These are phyloP conservation scores for Chamaecrista fasciculata DNA, from an alignment of 306 rosid species.

Conservation along the genomic window DNA sequence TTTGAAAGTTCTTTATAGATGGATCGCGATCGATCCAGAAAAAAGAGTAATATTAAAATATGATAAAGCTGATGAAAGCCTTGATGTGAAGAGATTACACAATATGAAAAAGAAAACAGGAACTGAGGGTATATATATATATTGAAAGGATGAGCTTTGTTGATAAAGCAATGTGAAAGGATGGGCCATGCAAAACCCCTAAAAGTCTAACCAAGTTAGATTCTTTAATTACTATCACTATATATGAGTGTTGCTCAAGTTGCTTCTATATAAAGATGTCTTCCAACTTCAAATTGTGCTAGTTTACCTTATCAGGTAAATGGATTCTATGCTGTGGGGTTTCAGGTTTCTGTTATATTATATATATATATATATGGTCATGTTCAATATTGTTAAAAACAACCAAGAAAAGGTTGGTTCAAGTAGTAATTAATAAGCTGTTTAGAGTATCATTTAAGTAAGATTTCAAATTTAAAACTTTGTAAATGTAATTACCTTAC, in stretches of 20 bases:
- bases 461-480: too few species aligned
- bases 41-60: conserved; percentile 11
- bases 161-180: conserved; percentile 23
- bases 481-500: too few species aligned
- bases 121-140: conserved; percentile 1
- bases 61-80: not conserved
- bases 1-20: not conserved
- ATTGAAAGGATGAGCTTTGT: conserved; percentile 5
- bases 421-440: too few species aligned
- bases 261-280: conserved; percentile 31
- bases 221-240: conserved; percentile 23
- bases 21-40: conserved; percentile 12
- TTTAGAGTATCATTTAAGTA: too few species aligned
- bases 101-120: conserved; percentile 21
- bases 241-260: conserved; percentile 35
- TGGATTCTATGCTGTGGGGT: conserved; percentile 16
- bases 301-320: conserved; percentile 22
- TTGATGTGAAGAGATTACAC: not conserved
- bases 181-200: conserved; percentile 38
- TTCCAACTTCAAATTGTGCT: conserved; percentile 25
- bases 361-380: not conserved
- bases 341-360: too few species aligned
- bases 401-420: too few species aligned
- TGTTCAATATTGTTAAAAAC: conserved; percentile 1
- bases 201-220: conserved; percentile 19